Evolutionary conservation across 1,284 basidiomycete genomes (phyloP).

Genomic region (Coniferiporia sulphurascens): DNA sequence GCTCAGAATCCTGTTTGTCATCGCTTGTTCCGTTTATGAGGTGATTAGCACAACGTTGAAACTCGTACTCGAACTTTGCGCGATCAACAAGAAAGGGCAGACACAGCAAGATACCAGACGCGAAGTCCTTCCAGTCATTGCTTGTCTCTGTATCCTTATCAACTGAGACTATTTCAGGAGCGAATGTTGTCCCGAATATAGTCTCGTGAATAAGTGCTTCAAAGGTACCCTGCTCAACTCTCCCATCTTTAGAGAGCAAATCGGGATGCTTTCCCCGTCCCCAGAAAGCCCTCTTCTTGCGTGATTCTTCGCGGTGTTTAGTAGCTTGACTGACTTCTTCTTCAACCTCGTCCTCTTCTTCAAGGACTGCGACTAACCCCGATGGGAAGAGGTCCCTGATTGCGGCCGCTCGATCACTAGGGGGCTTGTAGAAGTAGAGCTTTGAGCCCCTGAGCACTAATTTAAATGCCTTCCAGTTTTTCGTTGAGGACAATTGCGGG

Average conservation of each 20-base stretch:
- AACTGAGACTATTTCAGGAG: constrained; percentile 12
- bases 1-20: constrained; percentile 35
- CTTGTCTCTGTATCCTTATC: background rate
- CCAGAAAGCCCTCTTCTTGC: constrained; percentile 73
- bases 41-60: constrained; percentile 58
- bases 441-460: constrained; percentile 76
- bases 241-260: constrained; percentile 41
- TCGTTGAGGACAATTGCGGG: constrained; percentile 34
- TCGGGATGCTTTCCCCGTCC: constrained; percentile 72
- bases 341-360: constrained; percentile 39
- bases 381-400: constrained; percentile 72
- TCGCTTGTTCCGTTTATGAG: constrained; percentile 54
- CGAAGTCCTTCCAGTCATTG: constrained; percentile 52
- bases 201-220: constrained; percentile 77
- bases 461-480: constrained; percentile 82
- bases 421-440: constrained; percentile 77
- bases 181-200: constrained; percentile 70
- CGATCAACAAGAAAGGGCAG: constrained; percentile 53
- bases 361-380: constrained; percentile 48
- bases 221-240: constrained; percentile 57
- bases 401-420: constrained; percentile 55
- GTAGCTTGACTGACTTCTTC: constrained; percentile 24
- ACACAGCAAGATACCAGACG: constrained; percentile 51
- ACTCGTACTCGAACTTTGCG: constrained; percentile 61
- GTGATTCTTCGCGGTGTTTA: constrained; percentile 30